Conservation (phyloP, 2,329 filamentous ascomycete genomes). For the Ophiostoma tasmaniense region DNA sequence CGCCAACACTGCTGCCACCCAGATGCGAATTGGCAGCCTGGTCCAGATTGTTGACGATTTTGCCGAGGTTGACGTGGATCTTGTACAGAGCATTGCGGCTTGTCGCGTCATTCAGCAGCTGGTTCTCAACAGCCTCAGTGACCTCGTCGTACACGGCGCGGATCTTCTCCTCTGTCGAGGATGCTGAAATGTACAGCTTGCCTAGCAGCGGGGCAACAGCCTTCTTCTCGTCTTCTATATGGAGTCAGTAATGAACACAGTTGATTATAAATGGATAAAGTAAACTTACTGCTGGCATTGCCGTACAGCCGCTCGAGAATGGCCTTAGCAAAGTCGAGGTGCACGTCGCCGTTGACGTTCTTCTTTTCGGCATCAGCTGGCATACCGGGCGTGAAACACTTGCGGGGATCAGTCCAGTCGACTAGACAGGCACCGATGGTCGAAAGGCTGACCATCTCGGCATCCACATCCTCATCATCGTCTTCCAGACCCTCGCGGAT, state of each 20-base stretch:
- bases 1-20: slow-evolving; percentile 15
- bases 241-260: slow-evolving; percentile 24
- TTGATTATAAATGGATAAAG: not conserved
- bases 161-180: slow-evolving; percentile 51
- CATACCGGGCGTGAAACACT: slow-evolving; percentile 50
- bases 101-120: slow-evolving; percentile 50
- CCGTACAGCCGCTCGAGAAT: slow-evolving; percentile 66
- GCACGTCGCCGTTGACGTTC: slow-evolving; percentile 65
- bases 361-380: slow-evolving; percentile 49
- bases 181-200: slow-evolving; percentile 70
- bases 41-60: slow-evolving; percentile 55
- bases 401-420: slow-evolving; percentile 92
- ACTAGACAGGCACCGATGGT: slow-evolving; percentile 74
- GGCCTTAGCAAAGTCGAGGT: slow-evolving; percentile 68
- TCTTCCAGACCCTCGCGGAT: slow-evolving; percentile 64
- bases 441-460: slow-evolving; percentile 69
- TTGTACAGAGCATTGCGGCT: slow-evolving; percentile 59
- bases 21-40: slow-evolving; percentile 26
- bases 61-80: slow-evolving; percentile 57
- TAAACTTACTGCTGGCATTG: slow-evolving; percentile 54
- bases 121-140: slow-evolving; percentile 54
- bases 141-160: slow-evolving; percentile 50
- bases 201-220: slow-evolving; percentile 66
- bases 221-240: slow-evolving; percentile 75
- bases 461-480: slow-evolving; percentile 65